Evolutionary conservation across 1,139 yeast genomes (phyloP), one percentile per base, ranked within the genome.

Genomic region (Kluyveromyces sp.): DNA sequence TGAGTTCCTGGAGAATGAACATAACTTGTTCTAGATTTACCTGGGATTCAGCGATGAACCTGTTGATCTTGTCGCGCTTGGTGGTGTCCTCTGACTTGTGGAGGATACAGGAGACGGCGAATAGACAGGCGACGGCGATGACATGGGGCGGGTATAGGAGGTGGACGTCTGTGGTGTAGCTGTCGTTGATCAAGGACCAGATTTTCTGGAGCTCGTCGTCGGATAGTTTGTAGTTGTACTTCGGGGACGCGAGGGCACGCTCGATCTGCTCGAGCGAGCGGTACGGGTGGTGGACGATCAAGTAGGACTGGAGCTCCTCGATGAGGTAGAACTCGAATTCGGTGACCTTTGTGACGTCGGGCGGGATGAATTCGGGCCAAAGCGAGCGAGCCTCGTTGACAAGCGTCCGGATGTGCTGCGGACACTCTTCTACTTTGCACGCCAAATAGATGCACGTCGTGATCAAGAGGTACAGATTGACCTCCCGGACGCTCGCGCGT

Each of bases 341-440:
- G 0, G 97, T 97, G n/a, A 92, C 73, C 59, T 86, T 87, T 36
- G 96, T 83, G 26, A 90, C 79, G 62, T 92, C 98, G 48, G 86
- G 89, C 0, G 97, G 95, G 33, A 92, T 83, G 60, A 81, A 88
- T 59, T 90, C 97, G 0, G 97, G 97, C 97, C 98, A 92, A 42
- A 88, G 67, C 40, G 83, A 83, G 44, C 96, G 71, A 2, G 97
- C 95, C 60, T 92, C 97, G 30, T 81, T 74, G 26, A 87, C 78
- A 10, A 92, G 75, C 1, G 90, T 78, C 48, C 97, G 71, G 7
- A 92, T 89, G 61, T 92, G 97, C 61, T 86, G 95, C 1, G 98
- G 97, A 57, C 89, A 83, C 63, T 92, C 98, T 63, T 92, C 97
- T 34, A 89, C 84, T 61, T 92, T 92, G 68, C 96, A 85, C 0